These are phyloP conservation scores for Botrytis fragariae DNA, from an alignment of 2,329 filamentous ascomycete species.

Conservation along the genomic window DNA sequence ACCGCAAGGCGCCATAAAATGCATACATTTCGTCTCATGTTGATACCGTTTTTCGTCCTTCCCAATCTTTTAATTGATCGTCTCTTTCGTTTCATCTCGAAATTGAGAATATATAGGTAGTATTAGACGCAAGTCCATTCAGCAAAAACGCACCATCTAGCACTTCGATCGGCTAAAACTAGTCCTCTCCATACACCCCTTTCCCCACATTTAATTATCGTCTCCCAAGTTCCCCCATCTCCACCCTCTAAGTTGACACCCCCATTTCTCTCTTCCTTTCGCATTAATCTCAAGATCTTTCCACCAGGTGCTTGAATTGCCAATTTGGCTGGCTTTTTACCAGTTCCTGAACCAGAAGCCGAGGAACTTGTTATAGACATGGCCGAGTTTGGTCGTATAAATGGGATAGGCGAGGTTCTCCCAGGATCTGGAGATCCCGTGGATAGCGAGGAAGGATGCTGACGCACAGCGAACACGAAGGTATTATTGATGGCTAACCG, in stretches of 20 bases:
- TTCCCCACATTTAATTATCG: conserved; percentile 86
- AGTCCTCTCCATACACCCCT: conserved; percentile 76
- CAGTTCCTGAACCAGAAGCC: conserved; percentile 55
- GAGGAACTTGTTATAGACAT: conserved; percentile 63
- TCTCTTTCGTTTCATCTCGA: not conserved
- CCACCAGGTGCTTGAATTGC: conserved; percentile 92
- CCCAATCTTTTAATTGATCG: not conserved
- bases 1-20: conserved; percentile 9
- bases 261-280: conserved; percentile 64
- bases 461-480: conserved; percentile 93
- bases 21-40: conserved; percentile 13
- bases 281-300: conserved; percentile 86
- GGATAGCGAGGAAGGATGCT: conserved; percentile 71
- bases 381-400: conserved; percentile 58
- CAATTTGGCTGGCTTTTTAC: conserved; percentile 87
- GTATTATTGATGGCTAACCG: conserved; percentile 91
- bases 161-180: conserved; percentile 78
- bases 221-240: conserved; percentile 80
- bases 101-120: not conserved
- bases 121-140: conserved; percentile 59
- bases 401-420: conserved; percentile 54
- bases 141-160: conserved; percentile 88
- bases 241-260: conserved; percentile 54
- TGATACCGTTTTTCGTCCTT: not conserved
- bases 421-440: conserved; percentile 40